Conservation (phyloP, 495 filamentous ascomycete genomes). For the Penicillium dipodomyicola region DNA sequence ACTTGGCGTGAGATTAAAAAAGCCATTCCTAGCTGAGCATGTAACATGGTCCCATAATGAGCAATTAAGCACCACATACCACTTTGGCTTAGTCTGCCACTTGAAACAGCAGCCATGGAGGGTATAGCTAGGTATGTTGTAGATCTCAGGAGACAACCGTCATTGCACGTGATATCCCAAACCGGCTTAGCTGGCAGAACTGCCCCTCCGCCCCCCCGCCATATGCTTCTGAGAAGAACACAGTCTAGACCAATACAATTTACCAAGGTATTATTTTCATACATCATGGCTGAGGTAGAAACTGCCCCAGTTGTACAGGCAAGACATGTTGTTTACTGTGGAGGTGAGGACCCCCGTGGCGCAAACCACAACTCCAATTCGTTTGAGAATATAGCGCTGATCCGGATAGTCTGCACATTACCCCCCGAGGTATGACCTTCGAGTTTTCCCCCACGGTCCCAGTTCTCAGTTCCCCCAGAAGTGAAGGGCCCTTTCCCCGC, state of each 20-base stretch:
- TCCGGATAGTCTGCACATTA: slow-evolving; percentile 73
- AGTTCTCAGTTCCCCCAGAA: not conserved
- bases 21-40: not conserved
- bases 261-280: not conserved
- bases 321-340: slow-evolving; percentile 73
- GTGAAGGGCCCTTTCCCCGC: slow-evolving; percentile 5
- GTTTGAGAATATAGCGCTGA: slow-evolving; percentile 18
- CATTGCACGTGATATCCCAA: slow-evolving; percentile 10
- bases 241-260: slow-evolving; percentile 1
- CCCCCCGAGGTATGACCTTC: slow-evolving; percentile 78
- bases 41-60: not conserved
- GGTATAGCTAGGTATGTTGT: no score
- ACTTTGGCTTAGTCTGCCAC: not conserved
- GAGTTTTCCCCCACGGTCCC: not conserved
- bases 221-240: slow-evolving; percentile 3
- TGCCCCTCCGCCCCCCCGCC: slow-evolving; percentile 12
- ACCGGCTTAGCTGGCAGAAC: slow-evolving; percentile 5
- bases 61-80: not conserved
- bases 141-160: not conserved
- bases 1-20: not conserved
- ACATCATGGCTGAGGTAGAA: slow-evolving; percentile 43
- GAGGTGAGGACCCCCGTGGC: slow-evolving; percentile 53
- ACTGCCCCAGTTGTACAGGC: slow-evolving; percentile 53
- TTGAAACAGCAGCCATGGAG: not conserved
- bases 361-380: slow-evolving; percentile 5